Evolutionary conservation across 2,329 filamentous ascomycete genomes (phyloP).

Genomic region (Aspergillus hortae): DNA sequence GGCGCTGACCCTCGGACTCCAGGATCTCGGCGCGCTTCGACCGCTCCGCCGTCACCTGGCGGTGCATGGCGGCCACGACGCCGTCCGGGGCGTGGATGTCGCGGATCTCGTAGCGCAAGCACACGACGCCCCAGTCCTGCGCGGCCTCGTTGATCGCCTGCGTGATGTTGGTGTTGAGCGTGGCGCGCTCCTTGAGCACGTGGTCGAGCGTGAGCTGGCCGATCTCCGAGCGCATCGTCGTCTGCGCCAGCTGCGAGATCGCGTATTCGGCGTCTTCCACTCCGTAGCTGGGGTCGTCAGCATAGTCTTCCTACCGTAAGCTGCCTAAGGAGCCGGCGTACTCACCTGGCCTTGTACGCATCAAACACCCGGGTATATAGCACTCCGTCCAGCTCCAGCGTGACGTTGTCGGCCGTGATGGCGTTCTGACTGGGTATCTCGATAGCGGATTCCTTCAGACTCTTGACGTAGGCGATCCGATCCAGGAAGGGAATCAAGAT

Average conservation of each 20-base stretch:
- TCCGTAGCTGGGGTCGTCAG: constrained; percentile 66
- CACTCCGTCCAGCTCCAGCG: constrained; percentile 90
- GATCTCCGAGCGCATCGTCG: constrained; percentile 98
- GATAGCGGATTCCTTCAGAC: constrained; percentile 89
- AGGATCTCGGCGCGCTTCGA: constrained; percentile 97
- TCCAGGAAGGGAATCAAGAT: constrained; percentile 87
- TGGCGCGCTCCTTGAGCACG: constrained; percentile 93
- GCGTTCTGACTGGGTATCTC: constrained; percentile 97
- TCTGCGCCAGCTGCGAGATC: constrained; percentile 95
- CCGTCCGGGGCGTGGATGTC: constrained; percentile 94
- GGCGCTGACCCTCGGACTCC: constrained; percentile 92
- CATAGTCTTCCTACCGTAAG: background rate
- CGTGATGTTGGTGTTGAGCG: constrained; percentile 98
- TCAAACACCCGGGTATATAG: constrained; percentile 95
- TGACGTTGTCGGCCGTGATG: constrained; percentile 98
- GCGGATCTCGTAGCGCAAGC: constrained; percentile 93
- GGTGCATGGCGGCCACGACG: constrained; percentile 96
- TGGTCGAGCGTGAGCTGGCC: constrained; percentile 95
- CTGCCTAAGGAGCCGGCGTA: constrained; percentile 3
- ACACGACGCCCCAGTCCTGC: constrained; percentile 93
- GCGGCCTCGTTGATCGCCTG: constrained; percentile 97
- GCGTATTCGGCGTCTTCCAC: constrained; percentile 99
- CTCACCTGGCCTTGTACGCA: constrained; percentile 91
- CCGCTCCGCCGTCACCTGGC: constrained; percentile 94
- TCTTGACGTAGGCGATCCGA: constrained; percentile 96